Percentiles rank a stretch among this genome's conserved stretches.
These are phyloP conservation scores for Wickerhamomyces mucosus DNA, from an alignment of 805 yeast species.

Conservation along the genomic window DNA sequence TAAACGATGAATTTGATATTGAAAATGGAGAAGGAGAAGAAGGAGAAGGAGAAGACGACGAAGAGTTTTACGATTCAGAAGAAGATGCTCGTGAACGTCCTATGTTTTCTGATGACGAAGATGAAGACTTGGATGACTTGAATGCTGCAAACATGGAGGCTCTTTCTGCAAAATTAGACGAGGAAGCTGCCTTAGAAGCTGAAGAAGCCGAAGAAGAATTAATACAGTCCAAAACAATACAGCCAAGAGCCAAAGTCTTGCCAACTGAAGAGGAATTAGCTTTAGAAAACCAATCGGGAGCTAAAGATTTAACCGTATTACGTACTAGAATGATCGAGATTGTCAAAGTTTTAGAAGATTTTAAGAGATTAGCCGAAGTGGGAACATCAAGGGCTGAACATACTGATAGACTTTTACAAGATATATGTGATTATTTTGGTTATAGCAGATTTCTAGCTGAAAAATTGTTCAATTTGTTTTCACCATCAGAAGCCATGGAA, in stretches of 20 bases:
- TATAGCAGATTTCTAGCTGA: constrained; percentile 89
- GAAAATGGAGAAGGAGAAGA: too few species aligned
- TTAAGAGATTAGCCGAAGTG: constrained; percentile 71
- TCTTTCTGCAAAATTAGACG: constrained; percentile 58
- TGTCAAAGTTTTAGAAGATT: constrained; percentile 87
- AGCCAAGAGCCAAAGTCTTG: constrained; percentile 69
- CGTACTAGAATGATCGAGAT: constrained; percentile 95
- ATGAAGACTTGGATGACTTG: constrained; percentile 57
- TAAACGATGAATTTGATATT: constrained; percentile 45
- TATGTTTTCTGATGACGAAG: constrained; percentile 32
- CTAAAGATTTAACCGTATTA: constrained; percentile 69
- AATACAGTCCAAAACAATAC: constrained; percentile 44
- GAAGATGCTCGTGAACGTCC: constrained; percentile 19
- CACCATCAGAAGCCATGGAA: constrained; percentile 95
- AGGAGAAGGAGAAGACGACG: constrained; percentile 37
- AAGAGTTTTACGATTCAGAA: constrained; percentile 19
- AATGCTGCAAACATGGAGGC: constrained; percentile 82
- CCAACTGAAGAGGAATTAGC: constrained; percentile 62
- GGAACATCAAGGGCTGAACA: constrained; percentile 85
- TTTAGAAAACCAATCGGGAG: constrained; percentile 35
- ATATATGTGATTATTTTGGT: constrained; percentile 90
- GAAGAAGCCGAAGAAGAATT: constrained; percentile 54
- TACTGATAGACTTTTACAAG: constrained; percentile 65
- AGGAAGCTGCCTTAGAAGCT: constrained; percentile 47
- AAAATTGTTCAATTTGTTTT: constrained; percentile 81